A percentile compares a stretch with the other conserved stretches of the same genome.
Conservation (phyloP, 2,329 filamentous ascomycete genomes). For the Daldinia sp. region DNA sequence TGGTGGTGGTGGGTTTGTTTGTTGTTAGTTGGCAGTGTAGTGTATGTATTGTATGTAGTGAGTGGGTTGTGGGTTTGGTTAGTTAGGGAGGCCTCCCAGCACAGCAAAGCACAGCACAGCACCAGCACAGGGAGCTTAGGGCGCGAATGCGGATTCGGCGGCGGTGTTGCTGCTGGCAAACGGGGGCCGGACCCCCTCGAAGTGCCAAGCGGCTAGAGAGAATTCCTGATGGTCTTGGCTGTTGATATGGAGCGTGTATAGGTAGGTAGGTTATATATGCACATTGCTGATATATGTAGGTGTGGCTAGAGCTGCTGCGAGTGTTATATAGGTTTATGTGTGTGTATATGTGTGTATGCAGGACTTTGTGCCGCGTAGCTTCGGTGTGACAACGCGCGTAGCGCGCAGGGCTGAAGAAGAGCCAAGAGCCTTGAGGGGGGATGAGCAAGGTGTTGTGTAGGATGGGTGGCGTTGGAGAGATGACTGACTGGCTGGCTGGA, state of each 20-base stretch:
- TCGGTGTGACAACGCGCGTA: slow-evolving; percentile 24
- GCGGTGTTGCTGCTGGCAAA: neutral
- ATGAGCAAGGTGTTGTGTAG: neutral
- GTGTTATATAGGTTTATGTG: no score
- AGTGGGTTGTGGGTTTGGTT: neutral
- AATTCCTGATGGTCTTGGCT: neutral
- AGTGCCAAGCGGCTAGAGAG: neutral
- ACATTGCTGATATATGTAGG: no score
- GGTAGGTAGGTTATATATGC: no score
- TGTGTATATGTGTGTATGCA: neutral
- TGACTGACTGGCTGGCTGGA: neutral
- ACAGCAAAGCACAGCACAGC: no score
- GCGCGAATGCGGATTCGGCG: neutral
- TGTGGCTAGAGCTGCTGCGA: no score
- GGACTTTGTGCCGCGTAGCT: neutral
- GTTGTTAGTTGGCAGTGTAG: no score
- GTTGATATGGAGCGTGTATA: no score
- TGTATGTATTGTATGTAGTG: neutral
- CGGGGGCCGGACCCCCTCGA: no score
- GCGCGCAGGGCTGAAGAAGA: slow-evolving; percentile 31
- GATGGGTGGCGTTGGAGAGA: neutral
- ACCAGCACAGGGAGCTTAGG: neutral
- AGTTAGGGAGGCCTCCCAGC: slow-evolving; percentile 19
- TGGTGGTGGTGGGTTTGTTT: no score
- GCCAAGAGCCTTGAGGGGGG: slow-evolving; percentile 30